These are phyloP conservation scores for Aegilops speltoides DNA, from an alignment of 176 grass and related monocot species.

Conservation along the genomic window DNA sequence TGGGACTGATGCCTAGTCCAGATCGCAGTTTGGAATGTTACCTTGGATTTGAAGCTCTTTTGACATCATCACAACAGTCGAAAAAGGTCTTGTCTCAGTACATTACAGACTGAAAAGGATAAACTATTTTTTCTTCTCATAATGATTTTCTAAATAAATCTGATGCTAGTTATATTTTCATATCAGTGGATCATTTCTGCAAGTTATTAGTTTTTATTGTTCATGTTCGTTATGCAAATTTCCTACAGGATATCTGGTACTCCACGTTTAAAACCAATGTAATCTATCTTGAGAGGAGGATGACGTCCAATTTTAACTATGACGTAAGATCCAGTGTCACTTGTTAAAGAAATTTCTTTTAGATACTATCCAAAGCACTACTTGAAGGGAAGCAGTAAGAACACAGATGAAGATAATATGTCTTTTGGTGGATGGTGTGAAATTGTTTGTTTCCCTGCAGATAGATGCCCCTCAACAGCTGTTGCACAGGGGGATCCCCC, in stretches of 20 bases:
- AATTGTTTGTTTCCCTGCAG: slow-evolving; percentile 29
- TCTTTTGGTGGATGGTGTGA: slow-evolving; percentile 1
- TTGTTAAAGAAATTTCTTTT: background rate
- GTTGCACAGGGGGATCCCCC: slow-evolving; percentile 5
- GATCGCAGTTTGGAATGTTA: background rate
- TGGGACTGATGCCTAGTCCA: background rate
- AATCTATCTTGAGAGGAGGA: slow-evolving; percentile 76
- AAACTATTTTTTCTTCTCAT: background rate
- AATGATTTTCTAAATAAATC: background rate
- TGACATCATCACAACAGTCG: background rate
- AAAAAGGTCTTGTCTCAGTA: background rate
- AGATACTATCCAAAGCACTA: background rate
- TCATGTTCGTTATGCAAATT: background rate
- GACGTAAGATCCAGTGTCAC: slow-evolving; percentile 47
- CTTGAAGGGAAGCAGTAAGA: background rate
- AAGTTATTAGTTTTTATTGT: background rate
- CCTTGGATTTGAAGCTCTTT: slow-evolving; percentile 8
- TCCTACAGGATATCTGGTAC: slow-evolving; percentile 80
- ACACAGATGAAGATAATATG: background rate
- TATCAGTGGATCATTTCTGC: background rate
- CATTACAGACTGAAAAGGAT: background rate
- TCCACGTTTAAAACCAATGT: slow-evolving; percentile 46
- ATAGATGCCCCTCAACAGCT: slow-evolving; percentile 60
- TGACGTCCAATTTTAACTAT: slow-evolving; percentile 75
- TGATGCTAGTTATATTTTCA: slow-evolving; percentile 2